Evolutionary conservation across 257 asterid species (phyloP).

Genomic region (Plectranthus barbatus): DNA sequence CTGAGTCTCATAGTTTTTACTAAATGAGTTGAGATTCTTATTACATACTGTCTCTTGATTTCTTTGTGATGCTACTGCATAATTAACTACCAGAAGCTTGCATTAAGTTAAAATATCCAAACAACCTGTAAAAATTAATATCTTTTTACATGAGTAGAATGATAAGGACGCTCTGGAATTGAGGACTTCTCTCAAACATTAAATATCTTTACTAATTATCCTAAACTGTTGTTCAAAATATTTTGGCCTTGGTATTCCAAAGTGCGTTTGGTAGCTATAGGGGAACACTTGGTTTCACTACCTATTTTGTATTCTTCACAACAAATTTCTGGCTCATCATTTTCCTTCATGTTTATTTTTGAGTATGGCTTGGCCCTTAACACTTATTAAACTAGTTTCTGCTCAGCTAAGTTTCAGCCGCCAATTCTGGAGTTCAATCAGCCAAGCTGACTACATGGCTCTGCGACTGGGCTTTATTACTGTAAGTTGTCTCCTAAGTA

Average conservation of each 20-base stretch:
- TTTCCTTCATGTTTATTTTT: background rate
- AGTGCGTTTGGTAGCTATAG: background rate
- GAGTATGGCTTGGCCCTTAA: background rate
- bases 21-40: background rate
- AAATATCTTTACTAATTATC: background rate
- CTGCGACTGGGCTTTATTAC: constrained; percentile 75
- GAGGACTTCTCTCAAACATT: background rate
- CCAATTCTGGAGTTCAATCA: constrained; percentile 92
- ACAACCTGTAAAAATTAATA: background rate
- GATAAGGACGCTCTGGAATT: background rate
- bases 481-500: constrained; percentile 34
- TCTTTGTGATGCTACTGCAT: background rate
- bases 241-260: background rate
- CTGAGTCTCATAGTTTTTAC: background rate
- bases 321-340: background rate
- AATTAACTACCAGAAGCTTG: background rate
- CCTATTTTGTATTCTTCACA: background rate
- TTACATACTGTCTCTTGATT: background rate
- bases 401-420: constrained; percentile 94
- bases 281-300: background rate
- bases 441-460: constrained; percentile 92
- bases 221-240: background rate
- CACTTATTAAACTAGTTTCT: constrained; percentile 5
- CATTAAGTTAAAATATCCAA: background rate
- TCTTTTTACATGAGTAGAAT: background rate